Evolutionary conservation across 2,329 filamentous ascomycete genomes (phyloP).

Genomic region (Calonectria naviculata): DNA sequence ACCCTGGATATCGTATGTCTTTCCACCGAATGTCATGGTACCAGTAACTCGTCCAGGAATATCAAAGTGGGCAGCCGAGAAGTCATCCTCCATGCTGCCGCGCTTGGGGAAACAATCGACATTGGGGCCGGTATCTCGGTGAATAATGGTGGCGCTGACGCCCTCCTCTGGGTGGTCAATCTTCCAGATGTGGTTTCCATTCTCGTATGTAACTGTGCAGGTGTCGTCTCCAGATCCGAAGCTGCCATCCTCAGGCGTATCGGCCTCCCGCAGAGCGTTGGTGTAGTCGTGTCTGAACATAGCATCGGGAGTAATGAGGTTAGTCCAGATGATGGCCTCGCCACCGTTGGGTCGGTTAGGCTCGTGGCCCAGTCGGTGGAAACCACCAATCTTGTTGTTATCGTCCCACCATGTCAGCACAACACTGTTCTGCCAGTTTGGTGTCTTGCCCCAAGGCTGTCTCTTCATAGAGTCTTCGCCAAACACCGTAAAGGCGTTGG

Average conservation of each 20-base stretch:
- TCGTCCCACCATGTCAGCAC: constrained; percentile 7
- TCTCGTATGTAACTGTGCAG: background rate
- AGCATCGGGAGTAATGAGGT: background rate
- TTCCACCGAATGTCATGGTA: background rate
- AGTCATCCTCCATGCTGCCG: background rate
- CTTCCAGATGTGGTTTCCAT: constrained; percentile 6
- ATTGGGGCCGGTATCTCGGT: constrained; percentile 4
- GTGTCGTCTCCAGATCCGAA: background rate
- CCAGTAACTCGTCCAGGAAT: background rate
- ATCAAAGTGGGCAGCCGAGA: constrained; percentile 1
- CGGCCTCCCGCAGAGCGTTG: background rate
- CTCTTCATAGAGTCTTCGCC: background rate
- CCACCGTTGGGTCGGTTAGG: background rate
- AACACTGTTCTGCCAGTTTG: constrained; percentile 12
- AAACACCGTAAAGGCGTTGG: background rate
- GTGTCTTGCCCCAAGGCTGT: background rate
- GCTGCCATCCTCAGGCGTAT: background rate
- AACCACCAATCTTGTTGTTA: background rate
- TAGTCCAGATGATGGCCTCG: constrained; percentile 9
- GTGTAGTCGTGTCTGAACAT: constrained; percentile 1
- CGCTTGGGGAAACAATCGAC: constrained; percentile 13
- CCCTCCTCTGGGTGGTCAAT: background rate
- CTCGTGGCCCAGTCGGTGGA: constrained; percentile 7
- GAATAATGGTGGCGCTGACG: background rate
- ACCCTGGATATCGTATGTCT: background rate